These are phyloP conservation scores for Ceratobasidium papillatum DNA, from an alignment of 1,284 basidiomycete genomes.

Conservation along the genomic window DNA sequence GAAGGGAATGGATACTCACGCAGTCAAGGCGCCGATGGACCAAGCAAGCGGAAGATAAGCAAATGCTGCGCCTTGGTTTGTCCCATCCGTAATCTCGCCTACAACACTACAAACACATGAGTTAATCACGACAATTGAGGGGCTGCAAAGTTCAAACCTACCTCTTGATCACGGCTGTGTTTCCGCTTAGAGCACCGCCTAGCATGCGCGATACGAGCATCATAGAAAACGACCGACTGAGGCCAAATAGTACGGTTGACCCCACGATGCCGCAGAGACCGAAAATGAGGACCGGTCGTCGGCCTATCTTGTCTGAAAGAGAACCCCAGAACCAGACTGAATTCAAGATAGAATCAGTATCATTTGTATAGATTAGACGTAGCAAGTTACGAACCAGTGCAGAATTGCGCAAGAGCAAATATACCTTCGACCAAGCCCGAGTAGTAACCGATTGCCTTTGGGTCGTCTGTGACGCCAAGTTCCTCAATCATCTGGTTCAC, in stretches of 20 bases:
- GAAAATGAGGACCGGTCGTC: constrained; percentile 54
- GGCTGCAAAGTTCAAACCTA: neutral
- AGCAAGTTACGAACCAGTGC: constrained; percentile 28
- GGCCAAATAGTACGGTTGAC: constrained; percentile 52
- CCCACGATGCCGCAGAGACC: constrained; percentile 52
- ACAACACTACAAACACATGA: constrained; percentile 35
- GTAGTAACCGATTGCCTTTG: constrained; percentile 51
- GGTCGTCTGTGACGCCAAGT: constrained; percentile 53
- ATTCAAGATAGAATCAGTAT: neutral
- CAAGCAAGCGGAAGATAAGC: constrained; percentile 42
- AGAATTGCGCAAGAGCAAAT: constrained; percentile 51
- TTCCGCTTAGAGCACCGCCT: constrained; percentile 49
- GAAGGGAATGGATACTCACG: constrained; percentile 37
- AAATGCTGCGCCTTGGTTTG: constrained; percentile 44
- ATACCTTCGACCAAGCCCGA: constrained; percentile 52
- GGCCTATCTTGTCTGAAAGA: constrained; percentile 47
- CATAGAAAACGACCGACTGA: constrained; percentile 49
- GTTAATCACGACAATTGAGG: neutral
- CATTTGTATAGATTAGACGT: neutral
- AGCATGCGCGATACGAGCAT: constrained; percentile 50
- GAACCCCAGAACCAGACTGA: constrained; percentile 48
- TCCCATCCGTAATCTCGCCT: constrained; percentile 44
- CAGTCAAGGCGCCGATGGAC: constrained; percentile 45
- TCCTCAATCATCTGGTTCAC: constrained; percentile 52
- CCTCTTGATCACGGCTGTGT: constrained; percentile 44